Conservation (phyloP, 305 asterid genomes). For the Striga hermonthica region DNA sequence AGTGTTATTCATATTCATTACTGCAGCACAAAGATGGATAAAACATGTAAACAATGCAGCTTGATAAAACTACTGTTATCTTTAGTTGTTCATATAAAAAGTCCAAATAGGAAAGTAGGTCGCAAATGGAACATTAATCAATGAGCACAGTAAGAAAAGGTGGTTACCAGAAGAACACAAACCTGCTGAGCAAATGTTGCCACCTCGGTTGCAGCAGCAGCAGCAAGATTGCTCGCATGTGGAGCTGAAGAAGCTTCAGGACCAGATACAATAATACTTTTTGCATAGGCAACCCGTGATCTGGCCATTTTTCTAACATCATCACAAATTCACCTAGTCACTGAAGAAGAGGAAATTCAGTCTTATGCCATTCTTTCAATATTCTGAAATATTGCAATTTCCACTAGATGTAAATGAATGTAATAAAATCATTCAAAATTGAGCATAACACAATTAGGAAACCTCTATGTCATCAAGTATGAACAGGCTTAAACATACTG, state of each 20-base stretch:
- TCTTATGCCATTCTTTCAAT: too few species aligned
- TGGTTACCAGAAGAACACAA: too few species aligned
- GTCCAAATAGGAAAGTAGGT: too few species aligned
- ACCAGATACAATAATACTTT: conserved; percentile 89
- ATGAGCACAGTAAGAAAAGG: too few species aligned
- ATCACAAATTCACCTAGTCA: conserved; percentile 22
- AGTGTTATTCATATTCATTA: conserved; percentile 52
- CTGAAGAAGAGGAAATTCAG: too few species aligned
- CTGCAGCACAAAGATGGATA: conserved; percentile 43
- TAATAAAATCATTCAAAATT: not conserved
- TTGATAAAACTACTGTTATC: too few species aligned
- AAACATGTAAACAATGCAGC: conserved; percentile 27
- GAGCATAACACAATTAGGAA: conserved; percentile 8
- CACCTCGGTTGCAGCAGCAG: conserved; percentile 99
- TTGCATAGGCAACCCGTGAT: conserved; percentile 96
- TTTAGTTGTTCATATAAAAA: too few species aligned
- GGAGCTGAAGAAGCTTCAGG: conserved; percentile 65
- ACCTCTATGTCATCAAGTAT: conserved; percentile 14
- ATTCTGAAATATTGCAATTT: too few species aligned
- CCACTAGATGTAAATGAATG: conserved; percentile 6
- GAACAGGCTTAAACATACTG: conserved; percentile 47
- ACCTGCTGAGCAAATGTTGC: conserved; percentile 99
- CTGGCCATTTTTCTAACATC: conserved; percentile 82
- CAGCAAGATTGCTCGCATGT: conserved; percentile 92
- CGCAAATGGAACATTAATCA: too few species aligned